Percentiles rank a stretch among this genome's conserved stretches.
These are phyloP conservation scores for Lactarius vividus DNA, from an alignment of 768 basidiomycete genomes.

Conservation along the genomic window DNA sequence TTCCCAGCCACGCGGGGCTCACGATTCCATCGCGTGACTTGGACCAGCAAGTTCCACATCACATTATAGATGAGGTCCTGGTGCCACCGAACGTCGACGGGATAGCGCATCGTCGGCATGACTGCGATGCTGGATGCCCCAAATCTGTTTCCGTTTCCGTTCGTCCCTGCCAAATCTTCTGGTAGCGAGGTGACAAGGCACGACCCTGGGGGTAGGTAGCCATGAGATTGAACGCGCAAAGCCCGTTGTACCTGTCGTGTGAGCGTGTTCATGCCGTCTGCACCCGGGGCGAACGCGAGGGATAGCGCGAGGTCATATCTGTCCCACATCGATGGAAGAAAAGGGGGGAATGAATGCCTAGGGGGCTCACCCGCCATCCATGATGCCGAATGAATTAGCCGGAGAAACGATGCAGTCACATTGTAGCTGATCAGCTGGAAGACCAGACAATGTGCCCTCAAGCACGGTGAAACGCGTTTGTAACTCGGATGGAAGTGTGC, in stretches of 20 bases:
- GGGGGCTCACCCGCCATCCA: slow-evolving; percentile 23
- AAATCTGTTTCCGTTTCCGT: slow-evolving; percentile 18
- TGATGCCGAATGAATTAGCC: slow-evolving; percentile 24
- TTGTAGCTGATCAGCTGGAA: slow-evolving; percentile 1
- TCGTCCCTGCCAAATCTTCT: background rate
- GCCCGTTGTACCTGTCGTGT: slow-evolving; percentile 17
- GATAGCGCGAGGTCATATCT: slow-evolving; percentile 24
- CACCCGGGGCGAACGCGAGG: slow-evolving; percentile 6
- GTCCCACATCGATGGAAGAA: background rate
- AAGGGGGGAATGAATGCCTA: background rate
- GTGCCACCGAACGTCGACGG: slow-evolving; percentile 34
- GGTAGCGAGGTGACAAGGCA: slow-evolving; percentile 20
- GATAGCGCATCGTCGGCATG: slow-evolving; percentile 37
- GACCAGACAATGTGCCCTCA: slow-evolving; percentile 9
- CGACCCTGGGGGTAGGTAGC: slow-evolving; percentile 19
- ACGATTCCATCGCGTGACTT: slow-evolving; percentile 32
- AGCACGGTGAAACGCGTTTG: slow-evolving; percentile 21
- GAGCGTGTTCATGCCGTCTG: slow-evolving; percentile 3
- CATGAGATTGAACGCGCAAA: slow-evolving; percentile 6
- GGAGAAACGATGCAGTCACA: slow-evolving; percentile 27
- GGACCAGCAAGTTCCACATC: slow-evolving; percentile 35
- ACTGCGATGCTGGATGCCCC: slow-evolving; percentile 32
- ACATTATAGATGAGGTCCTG: slow-evolving; percentile 37
- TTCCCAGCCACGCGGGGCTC: background rate
- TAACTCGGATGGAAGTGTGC: slow-evolving; percentile 3